Base-by-base conservation (phyloP, 2,329 filamentous ascomycete genomes). In the Plenodomus biglobosus region DNA sequence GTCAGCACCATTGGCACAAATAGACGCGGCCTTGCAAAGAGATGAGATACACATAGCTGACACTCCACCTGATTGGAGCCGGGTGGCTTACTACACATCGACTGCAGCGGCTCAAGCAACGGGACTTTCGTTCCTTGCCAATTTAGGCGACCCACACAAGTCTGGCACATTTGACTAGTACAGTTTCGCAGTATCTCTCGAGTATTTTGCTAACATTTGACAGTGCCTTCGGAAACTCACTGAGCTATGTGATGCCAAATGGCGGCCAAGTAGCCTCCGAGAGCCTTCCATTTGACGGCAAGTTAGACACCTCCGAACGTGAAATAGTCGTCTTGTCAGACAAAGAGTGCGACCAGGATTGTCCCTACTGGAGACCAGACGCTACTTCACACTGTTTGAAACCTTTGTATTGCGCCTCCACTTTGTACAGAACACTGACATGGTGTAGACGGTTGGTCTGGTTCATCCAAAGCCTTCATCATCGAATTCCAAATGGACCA, bases 381-480 rank as follows among this genome's bases (percentile, higher is more conserved):
- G 71, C 75, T 32, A 76, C 78, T 34, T 76, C 79, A 30, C 75
- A 81, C 59, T 77, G 77, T 80, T 68, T 60, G 73, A 24, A 5
- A 66, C 10, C 8, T 11, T 16, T 42, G 11, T n/a, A 6, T n/a
- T 27, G 21, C 11, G 38, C 19, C 36, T 15, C 13, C 24, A 10
- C 20, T 36, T 7, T 11, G 38, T n/a, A 32, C 8, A 3, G 7
- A 11, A 10, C 11, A 8, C 27, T 47, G 32, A 42, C 21, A 48
- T 30, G 37, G 50, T 19, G 57, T 35, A 86, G 82, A 89, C 72
- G 88, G 87, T 51, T 92, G 89, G 73, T 79, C 74, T 34, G 87
- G 87, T 41, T 76, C 80, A 22, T 80, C 84, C 61, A 90, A 90
- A 75, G 77, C 86, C 44, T 90, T 92, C 75, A 77, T 91, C 54